Percentiles rank a stretch among this genome's conserved stretches.
Evolutionary conservation across 2,329 filamentous ascomycete genomes (phyloP).

Genomic region (Thelonectria rubi): DNA sequence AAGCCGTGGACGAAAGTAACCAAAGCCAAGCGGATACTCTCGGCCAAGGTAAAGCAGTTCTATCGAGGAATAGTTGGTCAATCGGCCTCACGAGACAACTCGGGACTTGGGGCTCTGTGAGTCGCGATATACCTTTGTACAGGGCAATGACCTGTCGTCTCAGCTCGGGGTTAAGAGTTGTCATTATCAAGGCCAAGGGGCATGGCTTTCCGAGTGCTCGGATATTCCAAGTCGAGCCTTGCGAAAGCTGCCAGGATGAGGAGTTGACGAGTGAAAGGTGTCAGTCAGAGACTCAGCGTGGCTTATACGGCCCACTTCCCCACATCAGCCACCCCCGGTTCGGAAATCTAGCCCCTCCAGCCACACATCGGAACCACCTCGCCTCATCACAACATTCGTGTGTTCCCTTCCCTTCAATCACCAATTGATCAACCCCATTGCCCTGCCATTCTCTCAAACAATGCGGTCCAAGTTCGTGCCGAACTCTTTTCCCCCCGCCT

Average conservation of each 20-base stretch:
- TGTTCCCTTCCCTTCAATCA: background rate
- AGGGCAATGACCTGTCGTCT: slow-evolving; percentile 82
- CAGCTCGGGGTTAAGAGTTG: slow-evolving; percentile 62
- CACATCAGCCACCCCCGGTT: slow-evolving; percentile 31
- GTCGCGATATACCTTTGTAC: slow-evolving; percentile 76
- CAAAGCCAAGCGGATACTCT: slow-evolving; percentile 84
- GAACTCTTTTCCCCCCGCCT: background rate
- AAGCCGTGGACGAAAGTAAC: slow-evolving; percentile 81
- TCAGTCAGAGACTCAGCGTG: slow-evolving; percentile 14
- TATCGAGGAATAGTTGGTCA: slow-evolving; percentile 46
- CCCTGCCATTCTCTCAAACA: background rate
- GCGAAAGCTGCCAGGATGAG: background rate
- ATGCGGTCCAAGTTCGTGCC: too few species aligned
- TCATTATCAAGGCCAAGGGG: slow-evolving; percentile 32
- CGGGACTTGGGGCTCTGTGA: background rate
- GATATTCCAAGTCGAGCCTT: background rate
- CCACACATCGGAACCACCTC: slow-evolving; percentile 23
- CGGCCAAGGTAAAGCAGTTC: slow-evolving; percentile 86
- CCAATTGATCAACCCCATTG: background rate
- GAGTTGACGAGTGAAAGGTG: background rate
- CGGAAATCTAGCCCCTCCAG: slow-evolving; percentile 21
- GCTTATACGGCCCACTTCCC: slow-evolving; percentile 9
- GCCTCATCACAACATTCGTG: slow-evolving; percentile 1
- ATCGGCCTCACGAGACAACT: background rate
- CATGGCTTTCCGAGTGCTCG: background rate